A percentile compares a stretch with the other conserved stretches of the same genome.
phyloP scores from a whole-genome alignment of 139 green algal genomes.

The Axilococcus clingmanii region DNA sequence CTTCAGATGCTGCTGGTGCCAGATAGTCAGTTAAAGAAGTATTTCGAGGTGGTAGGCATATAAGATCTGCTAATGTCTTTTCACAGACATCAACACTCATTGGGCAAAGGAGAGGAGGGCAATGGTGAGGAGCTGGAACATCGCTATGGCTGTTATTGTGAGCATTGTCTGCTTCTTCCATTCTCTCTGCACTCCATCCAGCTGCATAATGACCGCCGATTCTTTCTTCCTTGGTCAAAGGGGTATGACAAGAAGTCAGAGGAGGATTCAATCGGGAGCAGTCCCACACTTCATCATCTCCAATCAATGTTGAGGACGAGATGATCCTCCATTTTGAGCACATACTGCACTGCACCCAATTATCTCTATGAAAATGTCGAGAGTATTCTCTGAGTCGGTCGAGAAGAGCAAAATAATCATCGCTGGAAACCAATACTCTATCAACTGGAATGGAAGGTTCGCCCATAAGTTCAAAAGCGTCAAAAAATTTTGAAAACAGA shows the following conservation, averaged over 20 bases:
- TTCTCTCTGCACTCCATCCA: neutral
- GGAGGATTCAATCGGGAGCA: conserved; percentile 42
- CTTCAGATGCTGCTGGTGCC: neutral
- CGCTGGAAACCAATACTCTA: conserved; percentile 23
- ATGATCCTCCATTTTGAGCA: conserved; percentile 57
- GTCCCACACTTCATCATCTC: conserved; percentile 31
- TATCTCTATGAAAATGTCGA: conserved; percentile 43
- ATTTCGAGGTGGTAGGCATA: neutral
- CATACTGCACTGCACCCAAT: conserved; percentile 62
- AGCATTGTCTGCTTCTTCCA: no score
- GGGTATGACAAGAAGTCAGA: conserved; percentile 38
- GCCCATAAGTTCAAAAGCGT: conserved; percentile 46
- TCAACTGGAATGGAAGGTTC: conserved; percentile 69
- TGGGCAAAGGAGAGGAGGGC: no score
- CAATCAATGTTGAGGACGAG: conserved; percentile 18
- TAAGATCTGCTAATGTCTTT: no score
- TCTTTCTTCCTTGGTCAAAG: conserved; percentile 41
- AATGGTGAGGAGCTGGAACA: no score
- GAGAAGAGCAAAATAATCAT: conserved; percentile 41
- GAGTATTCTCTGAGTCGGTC: conserved; percentile 35
- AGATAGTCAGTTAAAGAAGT: neutral
- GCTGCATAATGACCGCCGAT: conserved; percentile 41
- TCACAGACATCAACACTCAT: no score
- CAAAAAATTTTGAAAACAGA: conserved; percentile 61
- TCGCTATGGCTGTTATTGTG: no score